phyloP scores from a whole-genome alignment of 495 filamentous ascomycete genomes.

The Aspergillus olivimuriae region DNA sequence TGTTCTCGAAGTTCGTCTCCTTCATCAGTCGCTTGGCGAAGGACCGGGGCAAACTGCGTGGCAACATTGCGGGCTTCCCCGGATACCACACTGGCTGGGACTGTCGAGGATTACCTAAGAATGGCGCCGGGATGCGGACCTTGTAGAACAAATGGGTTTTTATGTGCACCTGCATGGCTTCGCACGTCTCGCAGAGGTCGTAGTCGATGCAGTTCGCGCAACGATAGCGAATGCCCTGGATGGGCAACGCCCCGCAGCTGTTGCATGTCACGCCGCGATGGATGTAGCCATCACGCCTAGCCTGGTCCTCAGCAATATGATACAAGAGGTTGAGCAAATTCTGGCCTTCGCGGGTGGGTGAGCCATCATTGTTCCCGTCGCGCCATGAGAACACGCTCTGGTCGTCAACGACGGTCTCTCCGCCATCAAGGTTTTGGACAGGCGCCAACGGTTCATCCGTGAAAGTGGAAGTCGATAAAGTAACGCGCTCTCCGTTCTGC shows the following conservation, averaged over 20 bases:
- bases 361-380: constrained; percentile 46
- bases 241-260: constrained; percentile 74
- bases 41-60: constrained; percentile 54
- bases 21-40: constrained; percentile 59
- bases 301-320: constrained; percentile 77
- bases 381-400: constrained; percentile 52
- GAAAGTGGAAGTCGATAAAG: constrained; percentile 35
- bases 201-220: constrained; percentile 91
- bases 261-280: constrained; percentile 95
- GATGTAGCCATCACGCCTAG: constrained; percentile 76
- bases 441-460: constrained; percentile 45
- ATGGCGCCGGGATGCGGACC: constrained; percentile 67
- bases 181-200: constrained; percentile 85
- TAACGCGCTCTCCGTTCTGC: constrained; percentile 38
- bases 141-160: constrained; percentile 98
- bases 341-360: constrained; percentile 59
- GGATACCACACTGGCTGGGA: constrained; percentile 83
- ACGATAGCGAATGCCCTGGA: constrained; percentile 84
- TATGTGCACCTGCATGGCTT: constrained; percentile 74
- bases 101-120: constrained; percentile 58
- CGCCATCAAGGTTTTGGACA: constrained; percentile 38
- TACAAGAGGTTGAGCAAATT: constrained; percentile 69
- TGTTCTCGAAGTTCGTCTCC: constrained; percentile 70
- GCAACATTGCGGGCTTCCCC: constrained; percentile 67
- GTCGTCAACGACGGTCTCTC: constrained; percentile 54